Conservation (phyloP, 495 filamentous ascomycete species). For the Talaromyces stipitatus region DNA sequence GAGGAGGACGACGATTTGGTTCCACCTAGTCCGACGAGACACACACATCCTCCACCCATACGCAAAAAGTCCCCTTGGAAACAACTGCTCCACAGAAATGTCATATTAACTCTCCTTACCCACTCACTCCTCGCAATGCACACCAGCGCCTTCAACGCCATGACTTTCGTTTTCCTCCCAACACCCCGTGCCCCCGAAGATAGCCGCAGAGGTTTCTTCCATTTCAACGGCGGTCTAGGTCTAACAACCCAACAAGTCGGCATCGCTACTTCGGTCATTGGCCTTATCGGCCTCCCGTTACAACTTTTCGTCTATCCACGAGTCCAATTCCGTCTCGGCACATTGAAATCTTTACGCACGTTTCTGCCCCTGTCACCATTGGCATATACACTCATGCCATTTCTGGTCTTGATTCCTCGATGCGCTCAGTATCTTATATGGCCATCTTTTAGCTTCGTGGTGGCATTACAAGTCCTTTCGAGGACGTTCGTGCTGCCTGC, state of each 20-base stretch:
- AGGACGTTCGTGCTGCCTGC: slow-evolving; percentile 65
- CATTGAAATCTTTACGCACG: slow-evolving; percentile 49
- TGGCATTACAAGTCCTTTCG: slow-evolving; percentile 61
- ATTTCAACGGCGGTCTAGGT: slow-evolving; percentile 67
- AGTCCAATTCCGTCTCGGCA: slow-evolving; percentile 53
- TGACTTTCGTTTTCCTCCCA: slow-evolving; percentile 67
- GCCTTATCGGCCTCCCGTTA: slow-evolving; percentile 58
- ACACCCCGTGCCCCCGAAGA: slow-evolving; percentile 48
- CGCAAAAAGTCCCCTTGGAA: slow-evolving; percentile 46
- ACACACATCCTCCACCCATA: slow-evolving; percentile 15
- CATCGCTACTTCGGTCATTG: slow-evolving; percentile 60
- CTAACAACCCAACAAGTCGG: slow-evolving; percentile 62
- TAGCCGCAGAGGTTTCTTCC: slow-evolving; percentile 43
- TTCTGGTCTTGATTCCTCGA: slow-evolving; percentile 52
- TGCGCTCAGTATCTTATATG: slow-evolving; percentile 37
- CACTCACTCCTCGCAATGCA: slow-evolving; percentile 67
- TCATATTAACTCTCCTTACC: slow-evolving; percentile 52
- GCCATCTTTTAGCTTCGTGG: slow-evolving; percentile 50
- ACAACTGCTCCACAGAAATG: slow-evolving; percentile 54
- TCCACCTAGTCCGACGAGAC: slow-evolving; percentile 30
- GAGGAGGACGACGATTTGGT: slow-evolving; percentile 19
- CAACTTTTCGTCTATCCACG: slow-evolving; percentile 65
- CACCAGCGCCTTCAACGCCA: slow-evolving; percentile 64
- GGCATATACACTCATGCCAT: slow-evolving; percentile 60
- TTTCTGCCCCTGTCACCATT: slow-evolving; percentile 57